Percentiles rank a stretch among this genome's conserved stretches.
phyloP scores from a whole-genome alignment of 2,329 filamentous ascomycete genomes.

The Trichoderma sp. region DNA sequence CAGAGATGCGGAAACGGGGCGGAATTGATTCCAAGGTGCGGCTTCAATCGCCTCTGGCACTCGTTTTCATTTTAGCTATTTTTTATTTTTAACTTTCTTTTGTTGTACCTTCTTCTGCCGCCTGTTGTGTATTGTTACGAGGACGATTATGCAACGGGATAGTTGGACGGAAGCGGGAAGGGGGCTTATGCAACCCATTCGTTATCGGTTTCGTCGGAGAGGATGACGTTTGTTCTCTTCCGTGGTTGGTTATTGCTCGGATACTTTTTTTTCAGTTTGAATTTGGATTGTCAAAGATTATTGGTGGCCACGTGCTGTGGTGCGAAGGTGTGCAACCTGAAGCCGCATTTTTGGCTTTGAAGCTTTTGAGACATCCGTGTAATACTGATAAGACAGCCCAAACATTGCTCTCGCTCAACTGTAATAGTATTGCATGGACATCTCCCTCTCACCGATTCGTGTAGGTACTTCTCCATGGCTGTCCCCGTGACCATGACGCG shows the following conservation, averaged over 20 bases:
- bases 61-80: background rate
- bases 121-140: background rate
- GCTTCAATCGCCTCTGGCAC: constrained; percentile 10
- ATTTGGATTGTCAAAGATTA: background rate
- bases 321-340: background rate
- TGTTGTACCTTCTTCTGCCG: background rate
- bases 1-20: constrained; percentile 11
- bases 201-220: background rate
- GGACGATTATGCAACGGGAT: background rate
- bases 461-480: background rate
- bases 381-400: too few species aligned
- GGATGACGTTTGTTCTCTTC: background rate
- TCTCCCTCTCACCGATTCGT: background rate
- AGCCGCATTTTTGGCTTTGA: background rate
- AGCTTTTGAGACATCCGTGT: background rate
- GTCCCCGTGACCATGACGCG: background rate
- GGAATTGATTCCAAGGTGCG: constrained; percentile 20
- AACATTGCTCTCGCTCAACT: too few species aligned
- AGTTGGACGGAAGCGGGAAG: background rate
- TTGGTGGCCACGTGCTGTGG: background rate
- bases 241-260: background rate
- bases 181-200: background rate
- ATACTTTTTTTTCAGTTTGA: background rate
- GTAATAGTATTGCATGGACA: background rate
- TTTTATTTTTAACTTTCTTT: background rate